Base-by-base conservation (phyloP, 1,139 yeast genomes). In the Yamadazyma oceani region DNA sequence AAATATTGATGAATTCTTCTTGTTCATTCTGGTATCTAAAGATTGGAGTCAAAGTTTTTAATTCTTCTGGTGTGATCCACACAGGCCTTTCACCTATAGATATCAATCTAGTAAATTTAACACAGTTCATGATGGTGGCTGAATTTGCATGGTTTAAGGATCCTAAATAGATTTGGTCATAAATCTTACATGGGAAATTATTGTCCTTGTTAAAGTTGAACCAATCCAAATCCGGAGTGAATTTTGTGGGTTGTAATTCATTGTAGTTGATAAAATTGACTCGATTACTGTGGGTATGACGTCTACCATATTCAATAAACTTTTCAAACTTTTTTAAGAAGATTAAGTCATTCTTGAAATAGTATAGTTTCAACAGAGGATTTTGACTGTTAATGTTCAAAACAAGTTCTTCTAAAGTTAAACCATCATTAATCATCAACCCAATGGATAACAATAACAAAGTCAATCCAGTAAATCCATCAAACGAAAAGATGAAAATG, bases 381-480 rank as follows among this genome's bases (percentile, higher is more conserved):
- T 48, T 48, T 14, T 49, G 40, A 1, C 26, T 12, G 31, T 50
- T 43, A 3, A 58, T 30, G n/a, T 46, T 35, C 13, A 53, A 37
- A 4, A 60, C 44, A 11, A 57, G 46, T 15, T 58, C 57, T 42
- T 67, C 72, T 16, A 47, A 37, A 17, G 29, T 31, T 19, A 51
- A 36, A 4, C 55, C 49, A 26, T 49, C 41, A 26, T 42, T 40
- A 27, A 58, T 48, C 37, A 60, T 49, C 37, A 50, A 49, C 4
- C 58, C 58, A 16, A 62, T 44, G 0, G 62, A 46, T 29, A 66
- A 54, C 3, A 60, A 45, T 28, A 68, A 48, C 24, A 67, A 43
- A 4, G 70, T 58, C 26, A 64, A 53, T 1, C 73, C 73, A 11
- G 75, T 66, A 42, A 65, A 69, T 0, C 75, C 74, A 45, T 69